Evolutionary conservation across 257 asterid species (phyloP).

Genomic region (Cordia subcordata): DNA sequence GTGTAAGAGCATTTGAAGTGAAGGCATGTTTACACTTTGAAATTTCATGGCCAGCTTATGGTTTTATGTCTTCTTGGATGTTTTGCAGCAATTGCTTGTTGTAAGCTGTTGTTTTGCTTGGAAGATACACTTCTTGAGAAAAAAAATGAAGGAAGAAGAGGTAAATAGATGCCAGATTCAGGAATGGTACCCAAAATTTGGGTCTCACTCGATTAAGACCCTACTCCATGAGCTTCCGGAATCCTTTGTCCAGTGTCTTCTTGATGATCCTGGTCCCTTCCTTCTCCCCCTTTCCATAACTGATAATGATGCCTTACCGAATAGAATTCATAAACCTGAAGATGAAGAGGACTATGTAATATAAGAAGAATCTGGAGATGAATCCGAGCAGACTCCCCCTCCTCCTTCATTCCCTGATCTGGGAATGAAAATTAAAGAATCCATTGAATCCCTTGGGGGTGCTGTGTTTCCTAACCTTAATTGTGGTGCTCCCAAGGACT

Average conservation of each 20-base stretch:
- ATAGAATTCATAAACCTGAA: conserved; percentile 61
- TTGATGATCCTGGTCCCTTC: conserved; percentile 62
- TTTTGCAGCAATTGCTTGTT: too few species aligned
- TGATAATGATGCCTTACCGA: conserved; percentile 68
- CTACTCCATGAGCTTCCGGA: conserved; percentile 63
- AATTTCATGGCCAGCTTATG: too few species aligned
- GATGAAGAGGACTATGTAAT: conserved; percentile 63
- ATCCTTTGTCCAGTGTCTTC: conserved; percentile 63
- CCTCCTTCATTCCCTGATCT: conserved; percentile 82
- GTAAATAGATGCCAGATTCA: conserved; percentile 84
- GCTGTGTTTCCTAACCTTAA: conserved; percentile 84
- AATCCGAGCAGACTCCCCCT: conserved; percentile 50
- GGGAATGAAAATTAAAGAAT: conserved; percentile 47
- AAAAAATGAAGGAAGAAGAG: conserved; percentile 80
- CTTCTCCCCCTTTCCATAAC: conserved; percentile 71
- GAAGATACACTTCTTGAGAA: not conserved
- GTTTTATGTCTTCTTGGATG: too few species aligned
- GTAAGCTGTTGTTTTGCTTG: too few species aligned
- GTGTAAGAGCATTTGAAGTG: too few species aligned
- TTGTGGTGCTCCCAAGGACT: conserved; percentile 91
- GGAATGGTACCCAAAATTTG: conserved; percentile 87
- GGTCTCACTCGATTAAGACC: conserved; percentile 59
- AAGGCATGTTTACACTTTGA: too few species aligned
- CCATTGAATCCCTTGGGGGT: conserved; percentile 75
- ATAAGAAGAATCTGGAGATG: conserved; percentile 62